phyloP scores from a whole-genome alignment of 1,284 basidiomycete species.

The Cryptococcus sp. region DNA sequence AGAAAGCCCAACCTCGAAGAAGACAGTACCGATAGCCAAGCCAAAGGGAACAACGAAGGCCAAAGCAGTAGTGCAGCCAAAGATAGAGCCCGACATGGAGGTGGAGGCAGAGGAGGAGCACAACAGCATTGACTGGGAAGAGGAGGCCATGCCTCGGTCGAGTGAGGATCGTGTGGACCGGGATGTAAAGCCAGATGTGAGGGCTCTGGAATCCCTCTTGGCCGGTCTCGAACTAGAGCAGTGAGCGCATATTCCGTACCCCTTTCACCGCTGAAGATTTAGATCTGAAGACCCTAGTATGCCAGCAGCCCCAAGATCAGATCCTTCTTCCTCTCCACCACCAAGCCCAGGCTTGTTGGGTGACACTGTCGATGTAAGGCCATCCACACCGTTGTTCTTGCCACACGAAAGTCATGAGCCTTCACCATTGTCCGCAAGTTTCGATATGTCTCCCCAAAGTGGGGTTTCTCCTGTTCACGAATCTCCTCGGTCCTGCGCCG shows the following conservation, averaged over 20 bases:
- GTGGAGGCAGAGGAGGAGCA: background rate
- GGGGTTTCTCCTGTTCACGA: too few relatives aligned
- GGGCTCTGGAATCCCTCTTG: background rate
- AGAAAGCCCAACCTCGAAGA: background rate
- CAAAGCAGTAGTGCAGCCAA: background rate
- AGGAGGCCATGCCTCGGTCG: background rate
- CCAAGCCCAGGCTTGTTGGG: too few relatives aligned
- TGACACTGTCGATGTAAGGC: too few relatives aligned
- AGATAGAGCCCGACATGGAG: background rate
- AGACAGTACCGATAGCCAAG: background rate
- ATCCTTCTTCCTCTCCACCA: too few relatives aligned
- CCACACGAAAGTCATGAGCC: background rate
- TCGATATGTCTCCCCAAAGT: too few relatives aligned
- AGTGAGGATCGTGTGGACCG: background rate
- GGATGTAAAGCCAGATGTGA: background rate
- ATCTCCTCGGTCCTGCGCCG: too few relatives aligned
- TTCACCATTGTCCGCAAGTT: background rate
- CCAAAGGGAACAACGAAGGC: background rate
- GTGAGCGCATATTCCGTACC: too few relatives aligned
- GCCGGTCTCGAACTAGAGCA: background rate
- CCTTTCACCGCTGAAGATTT: too few relatives aligned
- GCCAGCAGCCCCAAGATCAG: too few relatives aligned
- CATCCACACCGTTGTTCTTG: background rate
- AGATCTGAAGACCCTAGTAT: too few relatives aligned
- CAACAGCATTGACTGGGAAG: too few relatives aligned